Conservation (phyloP, 73 alveolate genomes). For the Paramecium caudatum region DNA sequence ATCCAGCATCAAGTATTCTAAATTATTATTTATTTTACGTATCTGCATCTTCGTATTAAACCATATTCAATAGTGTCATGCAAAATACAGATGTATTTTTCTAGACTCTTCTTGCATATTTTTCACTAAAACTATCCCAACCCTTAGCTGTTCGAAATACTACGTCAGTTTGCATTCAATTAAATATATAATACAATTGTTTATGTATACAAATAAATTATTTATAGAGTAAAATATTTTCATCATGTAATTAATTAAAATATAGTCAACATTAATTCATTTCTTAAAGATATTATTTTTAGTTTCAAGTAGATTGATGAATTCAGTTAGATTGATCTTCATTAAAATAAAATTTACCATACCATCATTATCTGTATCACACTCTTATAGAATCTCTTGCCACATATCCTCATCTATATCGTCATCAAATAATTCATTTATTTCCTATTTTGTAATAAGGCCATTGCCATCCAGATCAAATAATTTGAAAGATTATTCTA, state of each 20-base stretch:
- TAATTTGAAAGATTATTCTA: constrained; percentile 36
- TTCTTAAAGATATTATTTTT: too few species aligned
- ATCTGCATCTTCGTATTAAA: not conserved
- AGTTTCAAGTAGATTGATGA: constrained; percentile 43
- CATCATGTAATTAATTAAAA: too few species aligned
- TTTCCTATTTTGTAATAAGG: constrained; percentile 17
- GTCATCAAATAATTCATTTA: constrained; percentile 59
- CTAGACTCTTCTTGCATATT: not conserved
- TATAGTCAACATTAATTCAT: too few species aligned
- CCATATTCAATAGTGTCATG: constrained; percentile 15
- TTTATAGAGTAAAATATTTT: too few species aligned
- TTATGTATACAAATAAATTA: too few species aligned
- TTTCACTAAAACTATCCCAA: constrained; percentile 28
- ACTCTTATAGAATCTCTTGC: constrained; percentile 39
- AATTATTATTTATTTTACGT: not conserved
- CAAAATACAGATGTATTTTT: constrained; percentile 52
- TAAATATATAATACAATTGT: not conserved
- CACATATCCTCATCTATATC: constrained; percentile 65
- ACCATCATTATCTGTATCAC: constrained; percentile 63
- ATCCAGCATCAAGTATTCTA: constrained; percentile 56
- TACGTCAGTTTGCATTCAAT: not conserved
- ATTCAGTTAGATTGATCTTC: constrained; percentile 6
- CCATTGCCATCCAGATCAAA: constrained; percentile 71
- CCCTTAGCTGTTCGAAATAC: not conserved
- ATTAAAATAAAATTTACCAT: not conserved